These are phyloP conservation scores for Candida sakaeoensis DNA, from an alignment of 805 yeast genomes.

Conservation along the genomic window DNA sequence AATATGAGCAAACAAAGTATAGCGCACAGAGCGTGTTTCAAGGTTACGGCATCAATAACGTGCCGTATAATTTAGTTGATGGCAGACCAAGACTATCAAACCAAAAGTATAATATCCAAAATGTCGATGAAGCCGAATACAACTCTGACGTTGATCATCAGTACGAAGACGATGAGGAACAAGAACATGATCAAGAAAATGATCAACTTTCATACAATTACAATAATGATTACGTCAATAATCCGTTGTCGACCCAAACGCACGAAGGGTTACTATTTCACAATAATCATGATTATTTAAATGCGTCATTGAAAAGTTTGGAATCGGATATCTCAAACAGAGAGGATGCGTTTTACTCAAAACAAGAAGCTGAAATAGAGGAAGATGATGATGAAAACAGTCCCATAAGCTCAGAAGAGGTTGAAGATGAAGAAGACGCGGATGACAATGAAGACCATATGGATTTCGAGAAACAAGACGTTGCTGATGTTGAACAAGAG, in stretches of 20 bases:
- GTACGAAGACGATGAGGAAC: not conserved
- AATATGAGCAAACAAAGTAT: slow-evolving; percentile 1
- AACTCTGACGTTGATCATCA: slow-evolving; percentile 2
- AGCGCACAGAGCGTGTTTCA: not conserved
- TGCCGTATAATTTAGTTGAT: slow-evolving; percentile 8
- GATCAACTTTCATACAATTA: not conserved
- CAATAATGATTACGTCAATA: not conserved
- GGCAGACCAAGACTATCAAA: slow-evolving; percentile 12
- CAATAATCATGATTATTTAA: not conserved
- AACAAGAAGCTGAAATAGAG: slow-evolving; percentile 22
- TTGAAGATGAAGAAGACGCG: slow-evolving; percentile 10
- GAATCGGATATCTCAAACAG: no score
- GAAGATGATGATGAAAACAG: slow-evolving; percentile 17
- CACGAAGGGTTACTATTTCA: not conserved
- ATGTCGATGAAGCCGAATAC: slow-evolving; percentile 5
- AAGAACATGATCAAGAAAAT: slow-evolving; percentile 27
- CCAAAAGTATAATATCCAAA: not conserved
- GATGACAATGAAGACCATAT: slow-evolving; percentile 27
- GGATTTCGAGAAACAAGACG: slow-evolving; percentile 5
- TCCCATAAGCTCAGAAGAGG: no score
- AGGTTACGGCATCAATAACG: slow-evolving; percentile 3
- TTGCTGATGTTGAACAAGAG: slow-evolving; percentile 13
- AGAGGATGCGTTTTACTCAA: no score
- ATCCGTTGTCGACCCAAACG: not conserved
- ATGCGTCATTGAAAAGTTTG: no score